Conservation (phyloP, 179 eudicot genomes). For the Monotropa hypopitys region DNA sequence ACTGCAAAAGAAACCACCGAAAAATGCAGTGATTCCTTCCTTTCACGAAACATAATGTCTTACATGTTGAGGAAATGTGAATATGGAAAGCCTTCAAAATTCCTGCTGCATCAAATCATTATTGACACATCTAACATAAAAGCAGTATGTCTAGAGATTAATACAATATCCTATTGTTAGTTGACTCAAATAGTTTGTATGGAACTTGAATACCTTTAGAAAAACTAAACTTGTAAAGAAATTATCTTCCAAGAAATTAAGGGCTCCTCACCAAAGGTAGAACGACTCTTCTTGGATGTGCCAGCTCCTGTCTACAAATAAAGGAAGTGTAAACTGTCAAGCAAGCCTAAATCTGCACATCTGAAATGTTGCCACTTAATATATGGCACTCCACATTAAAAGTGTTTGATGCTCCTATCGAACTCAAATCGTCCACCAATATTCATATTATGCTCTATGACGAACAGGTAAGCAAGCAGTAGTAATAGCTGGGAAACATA, state of each 20-base stretch:
- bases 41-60: not conserved
- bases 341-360: not conserved
- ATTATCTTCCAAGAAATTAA: not conserved
- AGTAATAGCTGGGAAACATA: not conserved
- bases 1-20: not conserved
- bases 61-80: not conserved
- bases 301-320: constrained; percentile 51
- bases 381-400: not conserved
- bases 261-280: constrained; percentile 47
- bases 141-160: not conserved
- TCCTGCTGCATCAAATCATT: not conserved
- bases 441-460: not conserved
- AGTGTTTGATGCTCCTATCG: not conserved
- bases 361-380: not conserved
- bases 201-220: not conserved
- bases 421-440: not conserved
- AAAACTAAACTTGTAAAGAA: not conserved
- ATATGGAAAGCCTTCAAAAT: not conserved
- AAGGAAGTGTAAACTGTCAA: constrained; percentile 1
- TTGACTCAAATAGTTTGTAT: not conserved
- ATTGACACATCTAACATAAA: not conserved
- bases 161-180: too few species aligned
- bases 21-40: not conserved
- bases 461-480: not conserved
- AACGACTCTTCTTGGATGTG: constrained; percentile 53